Evolutionary conservation across 140 eudicot species (phyloP), one percentile per base, ranked within the genome.

Genomic region (Oenanthe javanica): DNA sequence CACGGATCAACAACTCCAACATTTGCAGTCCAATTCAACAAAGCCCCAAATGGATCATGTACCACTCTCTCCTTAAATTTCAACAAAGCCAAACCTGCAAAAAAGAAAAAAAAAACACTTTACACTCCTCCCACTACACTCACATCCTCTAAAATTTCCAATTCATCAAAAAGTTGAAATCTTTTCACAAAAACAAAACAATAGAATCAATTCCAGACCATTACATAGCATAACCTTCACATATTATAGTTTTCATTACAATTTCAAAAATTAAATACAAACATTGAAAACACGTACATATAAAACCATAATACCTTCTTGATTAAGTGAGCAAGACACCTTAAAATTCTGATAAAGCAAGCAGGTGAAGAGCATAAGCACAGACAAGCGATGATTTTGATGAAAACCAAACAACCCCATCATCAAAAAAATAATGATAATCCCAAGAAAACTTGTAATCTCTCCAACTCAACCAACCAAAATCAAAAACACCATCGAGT

Each of bases 11-110:
- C 81, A 25, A 75, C 90, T 46, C 87, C 96, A 47, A 67, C 77
- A 67, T 89, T 90, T 69, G 86, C 90, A 36, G 84, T 85, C 98
- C 98, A 93, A 85, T 82, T 85, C 27, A 89, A 82, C 83, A 93
- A 88, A 55, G 90, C 98, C 67, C 91, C 94, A 79, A 79, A 87
- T 13, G 97, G 97, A 88, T 93, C 96, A 82, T 83, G 85, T 76
- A 80, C 86, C 67, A 90, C 89, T 74, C 86, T 76, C 45, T 90
- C 93, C 82, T 85, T 92, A 83, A 94, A 89, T 73, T 83, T 90
- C 80, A 90, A 76, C 85, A 94, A 73, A 50, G 89, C 89, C 77
- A 88, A 81, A 50, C 96, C 97, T 94, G 86, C 80, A 86, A 23
- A 64, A 86, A 42, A 42, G 45, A 31, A 31, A 42, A 42, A 7